These are phyloP conservation scores for Fusarium incarnatum DNA, from an alignment of 2,329 filamentous ascomycete species.

Conservation along the genomic window DNA sequence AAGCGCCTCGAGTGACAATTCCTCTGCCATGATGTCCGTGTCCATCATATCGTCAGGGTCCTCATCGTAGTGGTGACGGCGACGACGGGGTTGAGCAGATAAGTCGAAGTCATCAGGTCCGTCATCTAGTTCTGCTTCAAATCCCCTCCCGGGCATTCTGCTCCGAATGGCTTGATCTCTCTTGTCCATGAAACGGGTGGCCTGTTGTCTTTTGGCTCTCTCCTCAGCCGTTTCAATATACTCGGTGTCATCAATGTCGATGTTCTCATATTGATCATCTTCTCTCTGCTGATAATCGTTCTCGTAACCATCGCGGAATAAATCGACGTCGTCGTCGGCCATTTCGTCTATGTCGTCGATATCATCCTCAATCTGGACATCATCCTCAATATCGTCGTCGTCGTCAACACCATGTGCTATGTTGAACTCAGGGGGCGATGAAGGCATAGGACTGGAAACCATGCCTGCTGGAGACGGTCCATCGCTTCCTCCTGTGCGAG, in stretches of 20 bases:
- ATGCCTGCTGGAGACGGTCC: slow-evolving; percentile 62
- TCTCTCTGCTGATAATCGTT: slow-evolving; percentile 76
- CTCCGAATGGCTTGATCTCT: slow-evolving; percentile 65
- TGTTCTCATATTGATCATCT: slow-evolving; percentile 75
- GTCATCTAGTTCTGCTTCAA: slow-evolving; percentile 75
- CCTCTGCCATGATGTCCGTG: slow-evolving; percentile 94
- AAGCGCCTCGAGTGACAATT: slow-evolving; percentile 90
- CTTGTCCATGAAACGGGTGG: slow-evolving; percentile 79
- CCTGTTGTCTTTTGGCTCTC: slow-evolving; percentile 66
- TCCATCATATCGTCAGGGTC: slow-evolving; percentile 92
- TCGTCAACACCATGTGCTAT: slow-evolving; percentile 76
- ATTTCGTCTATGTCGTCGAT: slow-evolving; percentile 83
- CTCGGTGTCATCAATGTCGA: slow-evolving; percentile 82
- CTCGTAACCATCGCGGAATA: slow-evolving; percentile 80
- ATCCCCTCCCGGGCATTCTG: slow-evolving; percentile 64
- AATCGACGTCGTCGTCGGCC: slow-evolving; percentile 83
- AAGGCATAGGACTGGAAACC: slow-evolving; percentile 73
- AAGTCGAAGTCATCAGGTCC: slow-evolving; percentile 88
- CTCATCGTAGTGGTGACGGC: slow-evolving; percentile 92
- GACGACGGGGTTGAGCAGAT: slow-evolving; percentile 84
- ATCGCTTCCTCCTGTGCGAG: slow-evolving; percentile 64
- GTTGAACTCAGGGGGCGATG: slow-evolving; percentile 70
- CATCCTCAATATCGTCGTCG: slow-evolving; percentile 78
- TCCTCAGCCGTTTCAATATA: slow-evolving; percentile 77
- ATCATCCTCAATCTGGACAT: slow-evolving; percentile 77